Percentiles rank a stretch among this genome's conserved stretches.
phyloP scores from a whole-genome alignment of 116 monocot species.

The Posidonia oceanica region DNA sequence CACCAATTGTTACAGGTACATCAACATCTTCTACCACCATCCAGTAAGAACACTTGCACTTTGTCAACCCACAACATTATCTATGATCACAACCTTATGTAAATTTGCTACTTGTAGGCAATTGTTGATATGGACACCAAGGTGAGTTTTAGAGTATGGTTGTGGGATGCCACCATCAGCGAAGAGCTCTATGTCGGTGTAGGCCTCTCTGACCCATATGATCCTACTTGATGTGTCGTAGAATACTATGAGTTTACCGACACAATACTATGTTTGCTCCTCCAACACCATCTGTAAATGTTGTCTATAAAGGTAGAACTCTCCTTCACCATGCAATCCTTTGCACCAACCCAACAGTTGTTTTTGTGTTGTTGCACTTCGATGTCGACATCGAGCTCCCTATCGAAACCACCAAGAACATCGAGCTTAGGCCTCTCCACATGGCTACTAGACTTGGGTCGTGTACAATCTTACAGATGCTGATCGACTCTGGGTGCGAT shows the following conservation, averaged over 20 bases:
- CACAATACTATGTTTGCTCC: constrained; percentile 49
- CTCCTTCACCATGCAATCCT: constrained; percentile 92
- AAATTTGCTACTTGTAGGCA: constrained; percentile 16
- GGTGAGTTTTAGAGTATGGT: constrained; percentile 77
- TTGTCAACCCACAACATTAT: too few relatives aligned
- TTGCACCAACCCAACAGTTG: constrained; percentile 37
- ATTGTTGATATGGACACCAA: constrained; percentile 41
- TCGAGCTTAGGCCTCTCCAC: constrained; percentile 58
- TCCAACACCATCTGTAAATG: constrained; percentile 26
- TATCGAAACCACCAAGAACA: constrained; percentile 20
- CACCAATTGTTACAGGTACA: constrained; percentile 48
- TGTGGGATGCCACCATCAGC: constrained; percentile 73
- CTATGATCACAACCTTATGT: neutral
- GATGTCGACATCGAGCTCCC: constrained; percentile 57
- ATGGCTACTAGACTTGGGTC: constrained; percentile 59
- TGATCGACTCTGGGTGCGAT: constrained; percentile 38
- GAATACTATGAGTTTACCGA: constrained; percentile 82
- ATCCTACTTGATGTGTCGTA: constrained; percentile 62
- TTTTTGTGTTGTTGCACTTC: constrained; percentile 22
- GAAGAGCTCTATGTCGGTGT: constrained; percentile 87
- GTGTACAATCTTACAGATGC: constrained; percentile 21
- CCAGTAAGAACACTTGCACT: too few relatives aligned
- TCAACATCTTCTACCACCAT: too few relatives aligned
- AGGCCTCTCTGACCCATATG: constrained; percentile 78
- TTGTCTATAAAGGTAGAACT: constrained; percentile 42